Percentiles rank a stretch among this genome's conserved stretches.
Conservation (phyloP, 2,329 filamentous ascomycete genomes). For the Trichophaea hybrida region DNA sequence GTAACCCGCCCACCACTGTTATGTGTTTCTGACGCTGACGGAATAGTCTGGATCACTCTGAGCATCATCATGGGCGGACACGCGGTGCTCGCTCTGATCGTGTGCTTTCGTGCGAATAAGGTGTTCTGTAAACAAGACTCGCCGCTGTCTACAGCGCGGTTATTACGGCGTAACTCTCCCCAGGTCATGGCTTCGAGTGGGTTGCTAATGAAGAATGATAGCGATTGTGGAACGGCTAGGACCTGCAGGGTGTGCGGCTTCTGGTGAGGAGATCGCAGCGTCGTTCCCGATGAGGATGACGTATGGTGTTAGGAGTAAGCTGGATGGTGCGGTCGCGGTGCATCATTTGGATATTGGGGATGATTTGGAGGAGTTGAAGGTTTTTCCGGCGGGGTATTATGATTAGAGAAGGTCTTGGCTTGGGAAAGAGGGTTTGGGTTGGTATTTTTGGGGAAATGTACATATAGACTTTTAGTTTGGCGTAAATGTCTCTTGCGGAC, state of each 20-base stretch:
- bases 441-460: neutral
- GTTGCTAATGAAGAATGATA: neutral
- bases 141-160: constrained; percentile 16
- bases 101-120: constrained; percentile 12
- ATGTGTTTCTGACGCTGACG: neutral
- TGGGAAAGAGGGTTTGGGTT: neutral
- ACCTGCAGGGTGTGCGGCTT: constrained; percentile 13
- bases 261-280: constrained; percentile 14
- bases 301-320: constrained; percentile 14
- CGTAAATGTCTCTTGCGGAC: neutral
- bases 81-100: constrained; percentile 12
- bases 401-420: constrained; percentile 2
- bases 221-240: constrained; percentile 21
- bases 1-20: neutral
- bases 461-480: neutral
- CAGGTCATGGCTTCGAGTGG: neutral
- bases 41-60: constrained; percentile 2
- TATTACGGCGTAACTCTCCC: constrained; percentile 12
- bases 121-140: constrained; percentile 23
- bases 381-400: constrained; percentile 19
- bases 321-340: neutral
- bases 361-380: constrained; percentile 4
- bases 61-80: constrained; percentile 16
- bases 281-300: constrained; percentile 12
- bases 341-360: constrained; percentile 22